Conservation (phyloP, 1,139 yeast genomes). For the Spathaspora sp. region DNA sequence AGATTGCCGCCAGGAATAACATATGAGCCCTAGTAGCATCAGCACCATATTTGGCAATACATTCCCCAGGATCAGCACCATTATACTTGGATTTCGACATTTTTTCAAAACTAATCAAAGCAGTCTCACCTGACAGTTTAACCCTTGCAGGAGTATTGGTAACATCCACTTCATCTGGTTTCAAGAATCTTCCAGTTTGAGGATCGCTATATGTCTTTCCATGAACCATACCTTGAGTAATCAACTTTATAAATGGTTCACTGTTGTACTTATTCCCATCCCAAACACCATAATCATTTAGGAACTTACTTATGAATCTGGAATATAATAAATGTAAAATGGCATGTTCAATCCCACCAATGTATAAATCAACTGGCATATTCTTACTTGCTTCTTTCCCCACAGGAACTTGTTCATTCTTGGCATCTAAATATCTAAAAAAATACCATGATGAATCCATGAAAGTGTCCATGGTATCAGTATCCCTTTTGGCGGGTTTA, state of each 20-base stretch:
- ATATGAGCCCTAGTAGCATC: constrained; percentile 95
- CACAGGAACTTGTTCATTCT: constrained; percentile 58
- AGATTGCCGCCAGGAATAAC: constrained; percentile 88
- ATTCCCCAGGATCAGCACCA: constrained; percentile 86
- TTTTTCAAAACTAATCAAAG: constrained; percentile 70
- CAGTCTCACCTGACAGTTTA: constrained; percentile 48
- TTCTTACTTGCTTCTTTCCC: constrained; percentile 47
- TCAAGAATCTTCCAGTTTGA: constrained; percentile 66
- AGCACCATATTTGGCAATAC: constrained; percentile 81
- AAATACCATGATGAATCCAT: constrained; percentile 98
- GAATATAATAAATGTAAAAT: constrained; percentile 85
- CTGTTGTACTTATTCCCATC: constrained; percentile 45
- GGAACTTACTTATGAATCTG: constrained; percentile 78
- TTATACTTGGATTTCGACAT: constrained; percentile 96
- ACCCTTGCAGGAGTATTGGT: constrained; percentile 46
- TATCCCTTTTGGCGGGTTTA: constrained; percentile 72
- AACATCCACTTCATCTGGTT: constrained; percentile 64
- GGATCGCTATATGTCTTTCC: constrained; percentile 84
- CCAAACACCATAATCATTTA: constrained; percentile 59
- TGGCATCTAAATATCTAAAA: constrained; percentile 77
- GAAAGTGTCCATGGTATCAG: constrained; percentile 98
- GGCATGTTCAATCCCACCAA: constrained; percentile 97
- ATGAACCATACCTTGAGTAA: constrained; percentile 98
- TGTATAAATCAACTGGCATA: constrained; percentile 85
- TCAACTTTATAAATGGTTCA: constrained; percentile 77